These are phyloP conservation scores for Beauveria asiatica DNA, from an alignment of 2,329 filamentous ascomycete genomes.

Conservation along the genomic window DNA sequence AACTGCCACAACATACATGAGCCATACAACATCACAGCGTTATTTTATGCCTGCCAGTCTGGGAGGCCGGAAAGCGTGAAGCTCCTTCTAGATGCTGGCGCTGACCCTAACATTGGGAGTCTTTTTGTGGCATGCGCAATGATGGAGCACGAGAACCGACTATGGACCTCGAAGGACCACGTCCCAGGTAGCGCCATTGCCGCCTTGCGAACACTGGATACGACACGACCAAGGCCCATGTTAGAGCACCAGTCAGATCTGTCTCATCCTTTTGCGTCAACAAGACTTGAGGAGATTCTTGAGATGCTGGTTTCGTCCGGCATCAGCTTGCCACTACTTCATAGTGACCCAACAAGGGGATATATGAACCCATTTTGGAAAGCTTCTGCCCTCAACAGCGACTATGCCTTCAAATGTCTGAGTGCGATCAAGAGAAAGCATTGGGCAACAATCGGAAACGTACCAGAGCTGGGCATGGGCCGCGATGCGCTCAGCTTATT, in stretches of 20 bases:
- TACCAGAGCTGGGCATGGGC: too few species aligned
- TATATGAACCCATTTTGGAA: not conserved
- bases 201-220: not conserved
- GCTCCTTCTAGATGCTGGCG: slow-evolving; percentile 20
- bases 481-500: not conserved
- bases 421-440: not conserved
- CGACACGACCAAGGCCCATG: not conserved
- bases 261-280: not conserved
- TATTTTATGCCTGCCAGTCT: slow-evolving; percentile 20
- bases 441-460: too few species aligned
- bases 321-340: not conserved
- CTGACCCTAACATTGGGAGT: slow-evolving; percentile 8
- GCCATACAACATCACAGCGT: slow-evolving; percentile 10
- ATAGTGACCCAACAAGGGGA: not conserved
- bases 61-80: slow-evolving; percentile 20
- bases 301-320: not conserved
- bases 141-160: slow-evolving; percentile 13
- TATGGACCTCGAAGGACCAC: not conserved
- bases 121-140: slow-evolving; percentile 15
- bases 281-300: slow-evolving; percentile 2
- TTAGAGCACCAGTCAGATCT: not conserved
- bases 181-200: not conserved
- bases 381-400: not conserved
- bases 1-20: not conserved
- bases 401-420: not conserved